phyloP scores from a whole-genome alignment of 139 green algal genomes.

The Klebsormidium nitens region DNA sequence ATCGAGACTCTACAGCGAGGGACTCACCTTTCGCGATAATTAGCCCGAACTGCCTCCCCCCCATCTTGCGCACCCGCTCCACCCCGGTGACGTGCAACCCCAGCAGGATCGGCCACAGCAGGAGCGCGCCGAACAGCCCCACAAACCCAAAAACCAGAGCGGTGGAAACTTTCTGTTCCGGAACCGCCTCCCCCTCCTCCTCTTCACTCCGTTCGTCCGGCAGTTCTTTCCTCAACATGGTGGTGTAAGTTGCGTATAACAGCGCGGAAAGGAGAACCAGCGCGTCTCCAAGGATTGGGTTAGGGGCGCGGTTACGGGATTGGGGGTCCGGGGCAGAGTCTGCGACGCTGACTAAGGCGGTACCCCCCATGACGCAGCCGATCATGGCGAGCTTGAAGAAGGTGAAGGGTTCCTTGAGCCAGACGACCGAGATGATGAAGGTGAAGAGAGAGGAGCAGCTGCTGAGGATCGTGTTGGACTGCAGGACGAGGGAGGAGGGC shows the following conservation, averaged over 20 bases:
- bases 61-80: background rate
- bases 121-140: conserved; percentile 57
- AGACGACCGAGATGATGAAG: conserved; percentile 57
- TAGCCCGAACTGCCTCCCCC: background rate
- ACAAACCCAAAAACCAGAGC: conserved; percentile 47
- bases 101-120: conserved; percentile 48
- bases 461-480: conserved; percentile 89
- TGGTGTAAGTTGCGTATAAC: conserved; percentile 82
- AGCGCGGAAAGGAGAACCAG: conserved; percentile 66
- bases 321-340: conserved; percentile 36
- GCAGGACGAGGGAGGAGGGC: background rate
- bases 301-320: background rate
- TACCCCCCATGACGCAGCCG: conserved; percentile 60
- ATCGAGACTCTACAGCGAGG: background rate
- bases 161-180: conserved; percentile 18
- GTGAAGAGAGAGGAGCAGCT: conserved; percentile 86
- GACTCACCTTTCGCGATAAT: conserved; percentile 33
- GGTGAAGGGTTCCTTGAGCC: conserved; percentile 55
- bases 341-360: conserved; percentile 56
- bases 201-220: conserved; percentile 46
- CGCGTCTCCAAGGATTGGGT: conserved; percentile 61
- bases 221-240: conserved; percentile 58
- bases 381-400: conserved; percentile 63
- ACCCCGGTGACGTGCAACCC: conserved; percentile 20
- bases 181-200: conserved; percentile 23